Evolutionary conservation across 2,329 filamentous ascomycete species (phyloP), one percentile per base, ranked within the genome.

Genomic region (Pseudomassariella vexata): DNA sequence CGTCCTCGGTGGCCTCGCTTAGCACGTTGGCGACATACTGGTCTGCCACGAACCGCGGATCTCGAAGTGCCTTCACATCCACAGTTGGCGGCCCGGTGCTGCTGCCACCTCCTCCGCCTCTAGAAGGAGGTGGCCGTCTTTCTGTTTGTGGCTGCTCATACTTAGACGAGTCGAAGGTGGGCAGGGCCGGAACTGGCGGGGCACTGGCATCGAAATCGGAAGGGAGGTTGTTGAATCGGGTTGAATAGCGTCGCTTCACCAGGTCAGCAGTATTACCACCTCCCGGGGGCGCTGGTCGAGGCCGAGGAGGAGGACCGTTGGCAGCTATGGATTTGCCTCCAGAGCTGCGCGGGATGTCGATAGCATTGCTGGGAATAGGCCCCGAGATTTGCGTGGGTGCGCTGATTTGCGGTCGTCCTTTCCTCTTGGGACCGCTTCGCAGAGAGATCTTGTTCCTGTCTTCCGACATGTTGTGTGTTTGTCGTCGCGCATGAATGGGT

Each of bases 241-340:
- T 89, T 23, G 92, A 96, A 61, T 96, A 98, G 47, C 92, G 73
- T 47, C 88, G 76, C 65, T 96, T 96, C 37, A 98, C 89, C 33
- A 96, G 69, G 57, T 98, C 90, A 16, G 76, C 76, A 1, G 77
- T 81, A 75, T 79, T 79, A 47, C 73, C 73, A 31, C 74, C 68
- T 25, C 63, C 62, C 36, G 62, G 55, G 21, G 72, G 71, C 9
- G 68, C 66, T 20, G 68, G 67, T 22, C 69, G 64, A 15, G 65
- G 61, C 38, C 63, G 62, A 22, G 62, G 48, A 32, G 46, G 28
- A 14, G 32, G 36, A 39, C 38, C 43, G 5, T 37, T 27, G 44
- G 53, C 42, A 44, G 40, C 50, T 39, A 41, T 45, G 36, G 39
- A 28, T 40, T 54, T 52, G 24, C 51, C 56, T n/a, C 51, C 57